Evolutionary conservation across 139 green algal genomes (phyloP), one percentile per base, ranked within the genome.

Genomic region (Coelastrella sp.): DNA sequence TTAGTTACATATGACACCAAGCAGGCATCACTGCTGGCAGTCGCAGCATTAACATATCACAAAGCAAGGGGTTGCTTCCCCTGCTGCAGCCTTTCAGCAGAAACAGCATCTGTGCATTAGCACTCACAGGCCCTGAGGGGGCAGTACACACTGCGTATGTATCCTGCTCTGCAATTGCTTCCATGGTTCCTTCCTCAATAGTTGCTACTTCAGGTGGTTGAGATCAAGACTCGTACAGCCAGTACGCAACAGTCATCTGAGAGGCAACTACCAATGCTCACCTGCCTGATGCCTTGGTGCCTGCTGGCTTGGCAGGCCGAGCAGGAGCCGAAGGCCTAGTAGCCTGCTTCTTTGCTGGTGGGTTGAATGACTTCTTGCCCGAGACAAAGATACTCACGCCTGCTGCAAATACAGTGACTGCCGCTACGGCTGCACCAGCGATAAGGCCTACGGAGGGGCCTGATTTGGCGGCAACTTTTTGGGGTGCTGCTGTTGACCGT

Each of bases 341-440:
- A 4, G 51, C 19, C 27, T 59, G 41, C 32, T 81, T 81, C 74
- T 81, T 68, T 0, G 35, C 34, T 5, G 50, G 23, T 37, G 34
- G 6, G 2, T 53, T 27, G 23, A 7, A 21, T n/a, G 32, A n/a
- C 4, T 81, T 81, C 34, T 69, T 69, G 4, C 74, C 74, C 13
- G 74, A 81, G 17, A 57, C n/a, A 23, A 69, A 7, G 6, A 81
- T 45, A 34, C 34, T 25, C 6, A 81, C 34, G 8, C 74, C 74
- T 23, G 74, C 74, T 38, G 51, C 74, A 37, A 81, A 51, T 34
- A 81, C 34, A 30, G 74, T 81, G 32, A 68, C 51, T 43, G 74
- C 74, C 30, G 51, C 74, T 35, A 81, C 74, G 17, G 74, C 74
- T 15, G 51, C 74, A 51, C 74, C 74, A 51, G 74, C 74, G 37